Evolutionary conservation across 306 rosid genomes (phyloP).

Genomic region (Malus asiatica): DNA sequence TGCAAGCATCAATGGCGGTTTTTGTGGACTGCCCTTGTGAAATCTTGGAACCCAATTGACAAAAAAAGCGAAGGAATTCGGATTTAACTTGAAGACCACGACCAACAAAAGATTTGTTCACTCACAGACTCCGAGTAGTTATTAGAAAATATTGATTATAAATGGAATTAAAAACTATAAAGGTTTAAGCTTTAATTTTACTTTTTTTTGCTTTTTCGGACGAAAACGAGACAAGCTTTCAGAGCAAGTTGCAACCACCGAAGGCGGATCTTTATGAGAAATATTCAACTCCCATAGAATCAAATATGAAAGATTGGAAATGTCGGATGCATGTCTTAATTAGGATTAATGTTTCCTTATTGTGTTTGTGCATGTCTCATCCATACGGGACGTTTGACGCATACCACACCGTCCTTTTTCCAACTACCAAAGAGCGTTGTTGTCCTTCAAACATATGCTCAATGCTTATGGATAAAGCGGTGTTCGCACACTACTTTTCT

Average conservation of each 20-base stretch:
- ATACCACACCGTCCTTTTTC: neutral
- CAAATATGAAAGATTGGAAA: too few species aligned
- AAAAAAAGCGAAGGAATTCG: neutral
- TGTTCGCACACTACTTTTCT: neutral
- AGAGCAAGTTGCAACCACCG: slow-evolving; percentile 5
- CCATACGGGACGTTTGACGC: neutral
- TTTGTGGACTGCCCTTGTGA: slow-evolving; percentile 2
- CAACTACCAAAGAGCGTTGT: neutral
- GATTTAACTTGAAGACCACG: neutral
- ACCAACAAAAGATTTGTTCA: neutral
- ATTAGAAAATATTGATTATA: neutral
- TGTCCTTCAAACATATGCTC: neutral
- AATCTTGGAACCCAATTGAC: neutral
- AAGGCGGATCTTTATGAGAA: neutral
- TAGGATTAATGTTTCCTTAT: neutral
- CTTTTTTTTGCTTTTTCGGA: neutral
- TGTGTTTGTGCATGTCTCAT: slow-evolving; percentile 1
- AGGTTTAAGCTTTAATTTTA: neutral
- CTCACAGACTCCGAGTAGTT: neutral
- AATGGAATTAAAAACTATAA: neutral
- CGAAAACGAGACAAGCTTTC: neutral
- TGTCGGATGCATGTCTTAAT: neutral
- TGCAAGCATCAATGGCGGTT: slow-evolving; percentile 19
- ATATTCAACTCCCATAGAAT: neutral
- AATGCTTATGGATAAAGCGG: neutral